phyloP scores from a whole-genome alignment of 2,329 filamentous ascomycete genomes.

The Lecanoromycetidae sp. region DNA sequence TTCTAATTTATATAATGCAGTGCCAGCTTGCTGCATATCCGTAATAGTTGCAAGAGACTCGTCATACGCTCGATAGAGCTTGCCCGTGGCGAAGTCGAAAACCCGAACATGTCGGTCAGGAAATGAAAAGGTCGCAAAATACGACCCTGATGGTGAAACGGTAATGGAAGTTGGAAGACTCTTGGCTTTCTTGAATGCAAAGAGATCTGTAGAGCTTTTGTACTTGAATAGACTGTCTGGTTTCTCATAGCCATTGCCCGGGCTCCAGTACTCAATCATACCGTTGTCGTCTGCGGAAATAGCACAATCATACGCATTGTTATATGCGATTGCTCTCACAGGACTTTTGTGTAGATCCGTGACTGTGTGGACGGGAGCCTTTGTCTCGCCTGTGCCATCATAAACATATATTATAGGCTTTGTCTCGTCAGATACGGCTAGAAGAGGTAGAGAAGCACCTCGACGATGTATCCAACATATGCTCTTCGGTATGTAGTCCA shows the following conservation, averaged over 20 bases:
- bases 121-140: slow-evolving; percentile 80
- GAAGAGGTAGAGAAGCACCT: slow-evolving; percentile 72
- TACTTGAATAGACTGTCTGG: slow-evolving; percentile 82
- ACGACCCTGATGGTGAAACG: slow-evolving; percentile 72
- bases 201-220: slow-evolving; percentile 88
- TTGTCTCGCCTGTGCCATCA: slow-evolving; percentile 75
- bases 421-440: slow-evolving; percentile 68
- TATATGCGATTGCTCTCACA: slow-evolving; percentile 79
- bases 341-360: slow-evolving; percentile 68
- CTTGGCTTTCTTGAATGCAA: slow-evolving; percentile 95
- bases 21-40: slow-evolving; percentile 93
- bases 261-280: slow-evolving; percentile 95
- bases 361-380: slow-evolving; percentile 63
- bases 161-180: slow-evolving; percentile 69
- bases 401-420: slow-evolving; percentile 68
- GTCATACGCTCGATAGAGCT: slow-evolving; percentile 85
- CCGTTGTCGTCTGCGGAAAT: slow-evolving; percentile 78
- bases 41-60: slow-evolving; percentile 81
- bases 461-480: slow-evolving; percentile 86
- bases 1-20: slow-evolving; percentile 66
- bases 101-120: slow-evolving; percentile 87
- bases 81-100: slow-evolving; percentile 83
- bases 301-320: slow-evolving; percentile 78
- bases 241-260: slow-evolving; percentile 71
- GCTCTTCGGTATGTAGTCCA: slow-evolving; percentile 62